Percentiles rank a stretch among this genome's conserved stretches.
phyloP scores from a whole-genome alignment of 2,329 filamentous ascomycete species.

The Macroventuria anomochaeta region DNA sequence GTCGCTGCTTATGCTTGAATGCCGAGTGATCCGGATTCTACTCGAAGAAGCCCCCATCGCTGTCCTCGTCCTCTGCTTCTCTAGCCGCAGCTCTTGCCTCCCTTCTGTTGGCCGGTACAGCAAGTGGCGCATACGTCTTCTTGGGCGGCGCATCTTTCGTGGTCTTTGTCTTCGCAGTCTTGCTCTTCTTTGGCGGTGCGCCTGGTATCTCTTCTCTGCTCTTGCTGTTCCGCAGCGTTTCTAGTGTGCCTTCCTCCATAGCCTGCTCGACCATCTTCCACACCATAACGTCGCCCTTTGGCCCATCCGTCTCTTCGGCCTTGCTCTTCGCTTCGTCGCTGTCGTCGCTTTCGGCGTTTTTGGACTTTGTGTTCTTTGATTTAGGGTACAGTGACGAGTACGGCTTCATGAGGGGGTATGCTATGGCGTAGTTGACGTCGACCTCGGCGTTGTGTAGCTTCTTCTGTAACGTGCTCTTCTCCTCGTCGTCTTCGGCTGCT shows the following conservation, averaged over 20 bases:
- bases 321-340: conserved; percentile 39
- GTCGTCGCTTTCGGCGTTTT: conserved; percentile 30
- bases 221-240: conserved; percentile 62
- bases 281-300: conserved; percentile 63
- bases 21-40: conserved; percentile 12
- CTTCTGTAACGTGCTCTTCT: conserved; percentile 59
- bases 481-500: conserved; percentile 57
- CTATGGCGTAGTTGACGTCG: conserved; percentile 76
- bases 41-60: conserved; percentile 50
- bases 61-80: conserved; percentile 41
- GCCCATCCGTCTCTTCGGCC: conserved; percentile 45
- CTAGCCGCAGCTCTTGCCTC: conserved; percentile 29
- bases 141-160: conserved; percentile 23
- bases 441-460: conserved; percentile 73
- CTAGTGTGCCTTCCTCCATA: conserved; percentile 64
- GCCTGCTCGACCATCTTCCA: conserved; percentile 72
- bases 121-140: conserved; percentile 22
- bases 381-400: conserved; percentile 67
- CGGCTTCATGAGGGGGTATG: conserved; percentile 72
- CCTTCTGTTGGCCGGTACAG: conserved; percentile 22
- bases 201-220: conserved; percentile 29
- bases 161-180: conserved; percentile 18
- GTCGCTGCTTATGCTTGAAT: background rate
- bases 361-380: conserved; percentile 31
- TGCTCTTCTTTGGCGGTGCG: conserved; percentile 32